Conservation (phyloP, 148 eudicot genomes). For the Heliosperma pusillum region DNA sequence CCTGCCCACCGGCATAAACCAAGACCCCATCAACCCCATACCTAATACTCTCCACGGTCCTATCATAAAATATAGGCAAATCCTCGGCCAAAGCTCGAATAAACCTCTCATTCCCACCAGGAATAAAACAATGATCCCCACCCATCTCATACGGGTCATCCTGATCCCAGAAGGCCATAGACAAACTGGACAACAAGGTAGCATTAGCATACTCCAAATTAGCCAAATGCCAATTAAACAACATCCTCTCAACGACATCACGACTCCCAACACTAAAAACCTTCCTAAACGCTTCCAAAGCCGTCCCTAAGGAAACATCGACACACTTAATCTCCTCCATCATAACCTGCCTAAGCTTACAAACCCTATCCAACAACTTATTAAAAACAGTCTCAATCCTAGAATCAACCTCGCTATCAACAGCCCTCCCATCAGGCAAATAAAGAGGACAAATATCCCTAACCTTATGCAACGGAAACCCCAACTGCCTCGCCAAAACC, state of each 20-base stretch:
- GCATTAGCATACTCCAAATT: conserved; percentile 97
- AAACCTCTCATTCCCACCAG: conserved; percentile 92
- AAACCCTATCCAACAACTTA: conserved; percentile 91
- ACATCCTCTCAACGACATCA: conserved; percentile 72
- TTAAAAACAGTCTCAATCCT: conserved; percentile 70
- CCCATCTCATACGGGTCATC: conserved; percentile 98
- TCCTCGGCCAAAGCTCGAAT: conserved; percentile 77
- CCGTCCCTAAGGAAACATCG: conserved; percentile 79
- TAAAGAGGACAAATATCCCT: conserved; percentile 92
- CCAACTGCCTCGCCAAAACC: conserved; percentile 82
- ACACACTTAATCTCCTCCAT: conserved; percentile 72
- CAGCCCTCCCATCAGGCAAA: conserved; percentile 75
- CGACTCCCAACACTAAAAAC: conserved; percentile 62
- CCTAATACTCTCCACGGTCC: conserved; percentile 51
- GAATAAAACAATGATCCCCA: conserved; percentile 95
- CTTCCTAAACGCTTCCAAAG: conserved; percentile 74
- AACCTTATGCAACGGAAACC: conserved; percentile 87
- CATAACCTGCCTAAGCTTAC: conserved; percentile 92
- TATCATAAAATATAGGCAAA: conserved; percentile 65
- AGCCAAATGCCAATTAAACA: conserved; percentile 93
- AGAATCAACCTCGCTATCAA: conserved; percentile 69
- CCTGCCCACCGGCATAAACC: conserved; percentile 72
- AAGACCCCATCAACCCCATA: conserved; percentile 82
- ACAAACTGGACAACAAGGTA: conserved; percentile 67
- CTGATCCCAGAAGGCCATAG: conserved; percentile 97